These are phyloP conservation scores for Trichomonascaceae sp. DNA, from an alignment of 1,139 yeast species.

Conservation along the genomic window DNA sequence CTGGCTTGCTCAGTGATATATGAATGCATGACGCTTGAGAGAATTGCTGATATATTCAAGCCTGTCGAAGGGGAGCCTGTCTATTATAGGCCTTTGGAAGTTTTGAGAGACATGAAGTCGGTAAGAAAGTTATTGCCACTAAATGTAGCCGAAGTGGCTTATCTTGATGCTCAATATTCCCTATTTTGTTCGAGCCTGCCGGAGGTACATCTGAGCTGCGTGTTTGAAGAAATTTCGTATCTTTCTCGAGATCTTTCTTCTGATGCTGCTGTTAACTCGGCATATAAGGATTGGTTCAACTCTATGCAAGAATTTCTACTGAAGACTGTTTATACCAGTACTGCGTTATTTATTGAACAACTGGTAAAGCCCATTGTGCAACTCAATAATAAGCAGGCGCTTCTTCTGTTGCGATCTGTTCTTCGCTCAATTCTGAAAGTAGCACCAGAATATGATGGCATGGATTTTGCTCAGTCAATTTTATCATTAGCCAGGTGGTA, in stretches of 20 bases:
- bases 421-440: slow-evolving; percentile 13
- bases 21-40: slow-evolving; percentile 33
- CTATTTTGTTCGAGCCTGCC: slow-evolving; percentile 18
- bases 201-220: slow-evolving; percentile 20
- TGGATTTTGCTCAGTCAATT: background rate
- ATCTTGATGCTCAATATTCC: slow-evolving; percentile 23
- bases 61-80: slow-evolving; percentile 18
- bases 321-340: slow-evolving; percentile 15
- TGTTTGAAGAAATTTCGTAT: slow-evolving; percentile 19
- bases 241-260: slow-evolving; percentile 3
- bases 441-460: slow-evolving; percentile 1
- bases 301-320: slow-evolving; percentile 17
- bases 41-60: slow-evolving; percentile 32
- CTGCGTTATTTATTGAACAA: slow-evolving; percentile 14
- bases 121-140: slow-evolving; percentile 14
- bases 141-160: slow-evolving; percentile 21
- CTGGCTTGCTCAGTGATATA: slow-evolving; percentile 33
- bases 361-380: slow-evolving; percentile 22
- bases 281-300: slow-evolving; percentile 7
- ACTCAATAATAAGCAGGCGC: slow-evolving; percentile 14
- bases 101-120: slow-evolving; percentile 1
- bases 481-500: slow-evolving; percentile 19
- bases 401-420: slow-evolving; percentile 14
- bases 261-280: slow-evolving; percentile 7
- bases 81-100: slow-evolving; percentile 10